Conservation (phyloP, 1,284 basidiomycete genomes). For the Leccinum glutinopallens region DNA sequence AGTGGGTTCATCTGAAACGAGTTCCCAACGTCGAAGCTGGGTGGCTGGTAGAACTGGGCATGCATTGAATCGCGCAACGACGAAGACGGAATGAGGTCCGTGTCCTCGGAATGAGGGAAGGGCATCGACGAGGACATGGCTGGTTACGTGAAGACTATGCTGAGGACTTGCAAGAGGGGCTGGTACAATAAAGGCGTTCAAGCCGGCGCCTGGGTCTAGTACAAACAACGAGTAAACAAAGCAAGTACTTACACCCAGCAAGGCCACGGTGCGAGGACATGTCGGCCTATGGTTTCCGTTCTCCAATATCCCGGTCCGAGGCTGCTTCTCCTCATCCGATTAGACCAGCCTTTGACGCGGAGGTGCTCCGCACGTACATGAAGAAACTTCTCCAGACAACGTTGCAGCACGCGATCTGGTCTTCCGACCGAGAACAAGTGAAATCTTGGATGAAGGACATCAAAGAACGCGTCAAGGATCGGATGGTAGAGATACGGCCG, state of each 20-base stretch:
- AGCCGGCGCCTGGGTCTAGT: neutral
- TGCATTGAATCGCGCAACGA: slow-evolving; percentile 40
- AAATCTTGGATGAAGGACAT: slow-evolving; percentile 81
- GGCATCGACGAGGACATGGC: slow-evolving; percentile 51
- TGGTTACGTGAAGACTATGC: slow-evolving; percentile 4
- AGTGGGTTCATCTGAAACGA: slow-evolving; percentile 79
- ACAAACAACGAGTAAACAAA: slow-evolving; percentile 32
- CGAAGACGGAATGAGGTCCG: slow-evolving; percentile 44
- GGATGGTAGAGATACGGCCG: slow-evolving; percentile 80
- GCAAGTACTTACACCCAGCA: neutral
- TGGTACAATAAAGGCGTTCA: neutral
- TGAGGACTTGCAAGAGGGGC: neutral
- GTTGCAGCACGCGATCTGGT: slow-evolving; percentile 63
- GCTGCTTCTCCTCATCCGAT: slow-evolving; percentile 34
- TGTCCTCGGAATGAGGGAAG: slow-evolving; percentile 42
- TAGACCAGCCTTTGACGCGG: slow-evolving; percentile 65
- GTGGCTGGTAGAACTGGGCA: slow-evolving; percentile 39
- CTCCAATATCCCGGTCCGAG: slow-evolving; percentile 38
- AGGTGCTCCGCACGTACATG: slow-evolving; percentile 72
- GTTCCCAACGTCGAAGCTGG: slow-evolving; percentile 43
- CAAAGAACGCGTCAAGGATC: slow-evolving; percentile 76
- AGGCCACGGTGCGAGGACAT: slow-evolving; percentile 15
- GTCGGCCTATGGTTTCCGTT: slow-evolving; percentile 36
- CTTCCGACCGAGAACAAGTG: slow-evolving; percentile 66
- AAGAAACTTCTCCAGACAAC: slow-evolving; percentile 74